Evolutionary conservation across 2,329 filamentous ascomycete genomes (phyloP), one percentile per base, ranked within the genome.

Genomic region (Paramyrothecium roridum): DNA sequence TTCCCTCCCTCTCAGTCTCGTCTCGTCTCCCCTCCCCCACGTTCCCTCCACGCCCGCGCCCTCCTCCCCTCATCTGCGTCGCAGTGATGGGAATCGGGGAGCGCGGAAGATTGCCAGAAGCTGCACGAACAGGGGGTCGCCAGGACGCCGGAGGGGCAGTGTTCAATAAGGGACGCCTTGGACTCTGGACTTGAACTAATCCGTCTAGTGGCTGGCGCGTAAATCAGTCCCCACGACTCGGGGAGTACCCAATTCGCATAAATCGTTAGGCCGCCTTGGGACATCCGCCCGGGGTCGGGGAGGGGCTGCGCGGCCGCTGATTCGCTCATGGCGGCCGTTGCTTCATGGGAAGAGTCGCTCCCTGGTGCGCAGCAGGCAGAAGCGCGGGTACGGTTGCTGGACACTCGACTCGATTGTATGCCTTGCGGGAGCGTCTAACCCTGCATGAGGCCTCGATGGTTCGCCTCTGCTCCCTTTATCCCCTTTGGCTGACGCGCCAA

Each of bases 281-380:
- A 30, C 12, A 55, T 20, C 48, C 48, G 45, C 50, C 55, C n/a
- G 46, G 23, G 37, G 33, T 11, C 26, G 10, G 26, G n/a, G 26
- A 30, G 26, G 26, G 26, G 30, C 30, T 12, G 26, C 40, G 13
- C 30, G 10, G n/a, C 2, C 6, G 0, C 47, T 66, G 65, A 67
- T 67, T 67, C 62, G 65, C 63, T 67, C 63, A 63, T 71, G 70
- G 57, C 54, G 66, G 56, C 63, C 66, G 54, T 53, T 66, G 60
- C 68, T 63, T 51, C 62, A 65, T 62, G 66, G 64, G 61, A 59
- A 60, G 58, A 62, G 58, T 62, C 61, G 59, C 61, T 63, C 59
- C 59, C 57, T 43, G 13, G 37, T 8, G 13, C n/a, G 13, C n/a
- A 19, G 37, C 37, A 65, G 63, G 59, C 63, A 61, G 57, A 63